A percentile compares a stretch with the other conserved stretches of the same genome.
These are phyloP conservation scores for Penicillium rolfsii DNA, from an alignment of 2,329 filamentous ascomycete genomes.

Conservation along the genomic window DNA sequence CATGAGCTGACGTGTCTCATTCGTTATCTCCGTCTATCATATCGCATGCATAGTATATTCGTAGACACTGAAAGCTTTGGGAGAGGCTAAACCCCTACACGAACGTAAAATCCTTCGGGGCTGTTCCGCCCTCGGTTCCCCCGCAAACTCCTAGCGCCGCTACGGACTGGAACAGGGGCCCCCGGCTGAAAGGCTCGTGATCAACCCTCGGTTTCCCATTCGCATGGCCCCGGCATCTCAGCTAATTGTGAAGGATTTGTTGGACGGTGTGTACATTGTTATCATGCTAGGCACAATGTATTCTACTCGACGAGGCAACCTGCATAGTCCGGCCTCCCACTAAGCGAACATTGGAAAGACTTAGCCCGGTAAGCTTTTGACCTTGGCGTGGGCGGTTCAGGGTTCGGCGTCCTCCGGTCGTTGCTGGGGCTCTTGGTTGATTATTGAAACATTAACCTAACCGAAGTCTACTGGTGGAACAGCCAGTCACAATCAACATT, in stretches of 20 bases:
- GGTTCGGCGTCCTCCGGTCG: neutral
- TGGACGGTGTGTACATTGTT: neutral
- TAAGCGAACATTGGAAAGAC: neutral
- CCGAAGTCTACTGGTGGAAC: neutral
- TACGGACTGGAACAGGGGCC: neutral
- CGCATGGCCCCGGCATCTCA: neutral
- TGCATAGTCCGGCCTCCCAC: conserved; percentile 1
- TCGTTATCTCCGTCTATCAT: neutral
- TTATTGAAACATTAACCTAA: neutral
- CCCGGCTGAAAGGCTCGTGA: conserved; percentile 1
- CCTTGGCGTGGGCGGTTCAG: neutral
- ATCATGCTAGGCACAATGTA: neutral
- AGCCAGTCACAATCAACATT: neutral
- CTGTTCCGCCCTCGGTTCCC: neutral
- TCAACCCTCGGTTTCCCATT: neutral
- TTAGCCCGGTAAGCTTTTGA: conserved; percentile 1
- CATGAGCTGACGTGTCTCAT: neutral
- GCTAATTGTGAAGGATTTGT: too few species aligned
- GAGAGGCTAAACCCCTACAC: neutral
- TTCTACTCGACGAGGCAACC: neutral
- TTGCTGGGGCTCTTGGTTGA: neutral
- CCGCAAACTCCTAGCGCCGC: conserved; percentile 3
- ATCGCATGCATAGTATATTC: neutral
- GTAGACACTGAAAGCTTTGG: neutral
- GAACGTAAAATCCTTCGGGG: neutral